These are phyloP conservation scores for Blechomonas ayalai DNA, from an alignment of 208 protist species.

Conservation along the genomic window DNA sequence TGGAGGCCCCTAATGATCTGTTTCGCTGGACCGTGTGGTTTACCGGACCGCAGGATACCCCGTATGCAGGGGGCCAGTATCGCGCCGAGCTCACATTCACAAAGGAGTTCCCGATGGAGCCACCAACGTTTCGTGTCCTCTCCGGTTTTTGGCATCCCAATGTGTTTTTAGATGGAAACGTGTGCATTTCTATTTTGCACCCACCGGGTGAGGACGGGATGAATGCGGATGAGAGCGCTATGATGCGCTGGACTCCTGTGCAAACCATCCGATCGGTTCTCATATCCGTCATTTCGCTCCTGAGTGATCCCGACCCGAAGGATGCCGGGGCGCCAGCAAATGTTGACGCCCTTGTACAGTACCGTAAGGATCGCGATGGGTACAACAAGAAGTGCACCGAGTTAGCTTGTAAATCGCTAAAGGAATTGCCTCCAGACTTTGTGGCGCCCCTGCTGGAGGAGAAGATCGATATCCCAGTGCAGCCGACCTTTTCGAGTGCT, in stretches of 20 bases:
- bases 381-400: constrained; percentile 58
- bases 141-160: constrained; percentile 98
- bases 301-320: constrained; percentile 91
- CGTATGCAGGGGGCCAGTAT: constrained; percentile 89
- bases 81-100: constrained; percentile 90
- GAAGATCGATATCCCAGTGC: constrained; percentile 20
- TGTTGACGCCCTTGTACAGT: constrained; percentile 90
- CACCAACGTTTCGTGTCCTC: constrained; percentile 92
- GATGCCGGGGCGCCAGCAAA: constrained; percentile 92
- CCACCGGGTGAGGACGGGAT: constrained; percentile 94
- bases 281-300: constrained; percentile 91
- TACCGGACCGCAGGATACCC: constrained; percentile 73
- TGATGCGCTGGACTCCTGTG: constrained; percentile 95
- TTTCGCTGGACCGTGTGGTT: constrained; percentile 92
- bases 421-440: constrained; percentile 83
- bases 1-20: constrained; percentile 85
- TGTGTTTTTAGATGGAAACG: constrained; percentile 91
- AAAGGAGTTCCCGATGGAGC: constrained; percentile 95
- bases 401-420: constrained; percentile 84
- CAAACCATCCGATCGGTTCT: constrained; percentile 94
- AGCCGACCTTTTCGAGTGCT: constrained; percentile 8
- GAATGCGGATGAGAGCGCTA: constrained; percentile 79
- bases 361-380: constrained; percentile 54
- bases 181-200: constrained; percentile 99
- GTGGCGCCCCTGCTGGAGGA: constrained; percentile 66